Percentiles rank a stretch among this genome's conserved stretches.
Evolutionary conservation across 2,329 filamentous ascomycete genomes (phyloP).

Genomic region (Chlorencoelia australis): DNA sequence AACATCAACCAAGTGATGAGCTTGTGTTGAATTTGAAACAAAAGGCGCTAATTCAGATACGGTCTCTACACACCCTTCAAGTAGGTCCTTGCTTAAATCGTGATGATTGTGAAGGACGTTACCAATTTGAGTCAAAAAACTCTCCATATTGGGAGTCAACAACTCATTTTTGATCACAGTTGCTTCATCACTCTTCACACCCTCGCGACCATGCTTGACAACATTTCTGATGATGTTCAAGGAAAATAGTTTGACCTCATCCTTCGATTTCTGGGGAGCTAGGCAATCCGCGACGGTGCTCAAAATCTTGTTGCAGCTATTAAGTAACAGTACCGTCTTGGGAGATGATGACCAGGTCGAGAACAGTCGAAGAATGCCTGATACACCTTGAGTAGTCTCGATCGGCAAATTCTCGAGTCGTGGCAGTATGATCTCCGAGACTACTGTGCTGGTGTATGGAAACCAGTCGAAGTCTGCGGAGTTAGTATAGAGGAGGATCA

Average conservation of each 20-base stretch:
- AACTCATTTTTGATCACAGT: slow-evolving; percentile 45
- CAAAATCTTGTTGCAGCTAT: slow-evolving; percentile 49
- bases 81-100: slow-evolving; percentile 57
- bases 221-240: slow-evolving; percentile 66
- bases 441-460: slow-evolving; percentile 58
- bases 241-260: slow-evolving; percentile 76
- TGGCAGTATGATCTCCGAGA: slow-evolving; percentile 66
- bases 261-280: slow-evolving; percentile 62
- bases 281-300: slow-evolving; percentile 64
- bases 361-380: slow-evolving; percentile 70
- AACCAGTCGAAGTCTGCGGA: slow-evolving; percentile 63
- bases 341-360: slow-evolving; percentile 67
- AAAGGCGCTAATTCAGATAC: slow-evolving; percentile 67
- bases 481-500: slow-evolving; percentile 68
- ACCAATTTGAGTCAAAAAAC: slow-evolving; percentile 58
- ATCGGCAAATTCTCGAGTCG: slow-evolving; percentile 67
- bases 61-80: slow-evolving; percentile 69
- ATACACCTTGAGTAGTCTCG: slow-evolving; percentile 85
- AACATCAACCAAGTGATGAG: slow-evolving; percentile 69
- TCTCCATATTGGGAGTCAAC: slow-evolving; percentile 44
- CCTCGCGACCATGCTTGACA: slow-evolving; percentile 47
- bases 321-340: slow-evolving; percentile 58
- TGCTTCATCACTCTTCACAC: slow-evolving; percentile 37
- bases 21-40: slow-evolving; percentile 57
- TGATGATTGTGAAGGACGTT: slow-evolving; percentile 49